Conservation (phyloP, 1,284 basidiomycete species). For the Hemileia vastatrix region DNA sequence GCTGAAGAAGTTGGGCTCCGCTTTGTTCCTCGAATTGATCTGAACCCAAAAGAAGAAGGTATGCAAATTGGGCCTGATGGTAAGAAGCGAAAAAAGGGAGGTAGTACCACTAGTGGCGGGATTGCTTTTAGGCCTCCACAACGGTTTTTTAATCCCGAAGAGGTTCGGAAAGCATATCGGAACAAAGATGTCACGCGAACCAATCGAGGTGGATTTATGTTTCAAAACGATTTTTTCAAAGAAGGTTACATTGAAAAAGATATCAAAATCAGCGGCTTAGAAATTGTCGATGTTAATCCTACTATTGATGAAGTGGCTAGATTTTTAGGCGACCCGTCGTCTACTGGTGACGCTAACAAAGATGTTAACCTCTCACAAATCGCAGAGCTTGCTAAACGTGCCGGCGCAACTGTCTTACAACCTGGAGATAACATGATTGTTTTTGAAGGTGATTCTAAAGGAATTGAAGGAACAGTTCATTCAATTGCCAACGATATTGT, state of each 20-base stretch:
- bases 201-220: conserved; percentile 60
- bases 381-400: conserved; percentile 75
- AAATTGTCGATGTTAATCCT: conserved; percentile 82
- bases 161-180: conserved; percentile 78
- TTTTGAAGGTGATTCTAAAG: conserved; percentile 89
- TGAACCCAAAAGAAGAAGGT: conserved; percentile 73
- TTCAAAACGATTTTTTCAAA: conserved; percentile 84
- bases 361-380: conserved; percentile 68
- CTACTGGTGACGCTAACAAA: conserved; percentile 48
- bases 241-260: conserved; percentile 97
- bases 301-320: conserved; percentile 91
- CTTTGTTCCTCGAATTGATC: conserved; percentile 92
- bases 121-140: conserved; percentile 69
- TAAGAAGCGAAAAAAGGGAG: conserved; percentile 55
- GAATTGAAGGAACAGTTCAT: conserved; percentile 82
- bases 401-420: conserved; percentile 78
- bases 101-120: conserved; percentile 47
- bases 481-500: conserved; percentile 80
- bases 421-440: conserved; percentile 97
- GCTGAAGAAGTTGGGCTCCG: conserved; percentile 88
- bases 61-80: conserved; percentile 51
- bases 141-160: conserved; percentile 87
- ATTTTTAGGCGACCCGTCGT: conserved; percentile 49
- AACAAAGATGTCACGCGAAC: conserved; percentile 59
- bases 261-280: conserved; percentile 68